Conservation (phyloP, 768 basidiomycete genomes). For the Calocera viscosa region DNA sequence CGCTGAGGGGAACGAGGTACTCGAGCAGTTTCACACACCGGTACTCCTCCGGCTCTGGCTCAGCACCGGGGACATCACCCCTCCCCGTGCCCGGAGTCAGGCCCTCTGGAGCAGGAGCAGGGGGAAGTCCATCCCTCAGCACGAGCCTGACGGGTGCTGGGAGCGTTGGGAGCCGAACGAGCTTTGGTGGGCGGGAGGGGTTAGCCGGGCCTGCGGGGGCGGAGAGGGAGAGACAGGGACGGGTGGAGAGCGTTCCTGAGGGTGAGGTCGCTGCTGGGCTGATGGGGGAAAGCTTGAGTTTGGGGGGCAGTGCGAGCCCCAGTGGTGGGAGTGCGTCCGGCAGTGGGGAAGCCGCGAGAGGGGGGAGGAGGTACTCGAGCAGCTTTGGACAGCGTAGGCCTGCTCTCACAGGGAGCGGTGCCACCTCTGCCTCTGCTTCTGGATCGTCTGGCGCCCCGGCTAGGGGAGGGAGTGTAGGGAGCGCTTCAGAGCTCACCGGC, state of each 20-base stretch:
- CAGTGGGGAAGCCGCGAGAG: not conserved
- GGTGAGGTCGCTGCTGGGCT: not conserved
- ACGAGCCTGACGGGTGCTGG: not conserved
- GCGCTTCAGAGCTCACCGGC: not conserved
- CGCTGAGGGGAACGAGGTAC: not conserved
- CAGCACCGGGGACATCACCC: not conserved
- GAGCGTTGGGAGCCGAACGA: not conserved
- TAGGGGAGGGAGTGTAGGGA: not conserved
- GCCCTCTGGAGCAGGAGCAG: too few species aligned
- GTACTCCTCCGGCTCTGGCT: not conserved
- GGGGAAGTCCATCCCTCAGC: not conserved
- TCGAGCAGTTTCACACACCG: not conserved
- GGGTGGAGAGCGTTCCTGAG: slow-evolving; percentile 3
- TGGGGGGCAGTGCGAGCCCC: not conserved
- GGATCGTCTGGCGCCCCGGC: not conserved
- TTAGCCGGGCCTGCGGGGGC: not conserved
- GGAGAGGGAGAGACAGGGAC: not conserved
- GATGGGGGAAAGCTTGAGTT: not conserved
- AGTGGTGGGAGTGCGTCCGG: not conserved
- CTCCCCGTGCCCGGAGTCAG: not conserved
- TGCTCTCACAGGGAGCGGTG: not conserved
- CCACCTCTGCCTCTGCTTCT: not conserved
- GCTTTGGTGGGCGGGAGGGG: not conserved
- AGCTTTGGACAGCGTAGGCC: not conserved
- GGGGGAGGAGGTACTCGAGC: slow-evolving; percentile 5